These are phyloP conservation scores for Nigrospora oryzae DNA, from an alignment of 2,329 filamentous ascomycete species.

Conservation along the genomic window DNA sequence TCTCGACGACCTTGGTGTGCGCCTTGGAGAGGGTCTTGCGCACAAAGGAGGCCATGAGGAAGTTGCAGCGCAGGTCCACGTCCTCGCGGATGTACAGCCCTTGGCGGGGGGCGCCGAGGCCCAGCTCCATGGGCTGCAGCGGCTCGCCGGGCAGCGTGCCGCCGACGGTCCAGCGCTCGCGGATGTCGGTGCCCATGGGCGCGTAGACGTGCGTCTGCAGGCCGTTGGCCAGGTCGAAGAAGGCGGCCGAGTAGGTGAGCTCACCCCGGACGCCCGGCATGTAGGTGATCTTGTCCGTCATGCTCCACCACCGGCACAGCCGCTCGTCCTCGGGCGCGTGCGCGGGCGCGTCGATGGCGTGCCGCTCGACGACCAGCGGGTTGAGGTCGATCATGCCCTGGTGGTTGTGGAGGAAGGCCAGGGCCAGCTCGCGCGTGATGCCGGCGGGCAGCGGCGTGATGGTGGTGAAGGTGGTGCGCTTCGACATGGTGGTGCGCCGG, in stretches of 20 bases:
- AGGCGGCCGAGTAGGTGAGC: slow-evolving; percentile 72
- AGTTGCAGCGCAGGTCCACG: slow-evolving; percentile 72
- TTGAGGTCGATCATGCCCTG: slow-evolving; percentile 81
- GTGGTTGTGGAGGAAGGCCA: slow-evolving; percentile 72
- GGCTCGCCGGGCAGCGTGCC: slow-evolving; percentile 66
- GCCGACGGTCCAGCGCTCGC: slow-evolving; percentile 67
- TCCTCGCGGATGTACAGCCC: slow-evolving; percentile 82
- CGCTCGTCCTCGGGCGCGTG: slow-evolving; percentile 64
- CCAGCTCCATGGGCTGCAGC: slow-evolving; percentile 55
- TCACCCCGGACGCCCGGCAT: slow-evolving; percentile 61
- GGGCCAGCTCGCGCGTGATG: slow-evolving; percentile 60
- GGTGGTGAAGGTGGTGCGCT: slow-evolving; percentile 64
- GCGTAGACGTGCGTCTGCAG: slow-evolving; percentile 80
- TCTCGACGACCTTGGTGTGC: slow-evolving; percentile 61
- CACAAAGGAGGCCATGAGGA: slow-evolving; percentile 68
- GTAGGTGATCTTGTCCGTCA: slow-evolving; percentile 71
- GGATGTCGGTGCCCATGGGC: slow-evolving; percentile 72
- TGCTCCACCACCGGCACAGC: slow-evolving; percentile 66
- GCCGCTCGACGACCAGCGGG: slow-evolving; percentile 67
- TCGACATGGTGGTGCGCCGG: slow-evolving; percentile 48
- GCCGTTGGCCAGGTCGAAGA: slow-evolving; percentile 64
- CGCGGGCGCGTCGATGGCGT: slow-evolving; percentile 52
- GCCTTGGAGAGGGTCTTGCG: slow-evolving; percentile 75
- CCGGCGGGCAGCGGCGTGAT: slow-evolving; percentile 67
- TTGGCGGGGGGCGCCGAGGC: slow-evolving; percentile 52